A percentile compares a stretch with the other conserved stretches of the same genome.
Evolutionary conservation across 2,329 filamentous ascomycete genomes (phyloP).

Genomic region (Sporothrix schenckii): DNA sequence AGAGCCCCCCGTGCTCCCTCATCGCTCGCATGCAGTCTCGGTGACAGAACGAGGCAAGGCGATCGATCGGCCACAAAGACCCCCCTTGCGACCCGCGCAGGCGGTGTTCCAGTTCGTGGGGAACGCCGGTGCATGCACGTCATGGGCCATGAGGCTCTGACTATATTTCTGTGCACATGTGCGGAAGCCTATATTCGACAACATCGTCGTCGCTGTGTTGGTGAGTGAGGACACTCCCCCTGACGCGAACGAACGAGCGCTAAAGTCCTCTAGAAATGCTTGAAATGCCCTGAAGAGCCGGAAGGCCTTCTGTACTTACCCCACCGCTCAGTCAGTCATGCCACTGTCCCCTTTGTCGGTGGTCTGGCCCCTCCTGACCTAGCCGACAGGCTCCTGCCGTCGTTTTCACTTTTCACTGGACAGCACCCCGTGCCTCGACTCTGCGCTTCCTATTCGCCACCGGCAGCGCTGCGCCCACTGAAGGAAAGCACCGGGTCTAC

Average conservation of each 20-base stretch:
- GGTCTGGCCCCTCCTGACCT: background rate
- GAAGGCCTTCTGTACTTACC: background rate
- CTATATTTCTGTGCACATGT: slow-evolving; percentile 11
- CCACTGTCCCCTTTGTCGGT: background rate
- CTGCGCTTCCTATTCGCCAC: slow-evolving; percentile 27
- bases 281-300: background rate
- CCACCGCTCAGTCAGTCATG: background rate
- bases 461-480: background rate
- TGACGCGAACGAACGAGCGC: background rate
- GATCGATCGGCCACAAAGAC: slow-evolving; percentile 26
- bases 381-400: too few species aligned
- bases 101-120: slow-evolving; percentile 26
- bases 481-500: slow-evolving; percentile 16
- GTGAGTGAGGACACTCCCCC: background rate
- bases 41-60: slow-evolving; percentile 29
- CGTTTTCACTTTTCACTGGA: background rate
- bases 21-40: slow-evolving; percentile 21
- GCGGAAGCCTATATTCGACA: background rate
- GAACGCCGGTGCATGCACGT: slow-evolving; percentile 25
- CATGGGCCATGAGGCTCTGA: slow-evolving; percentile 18
- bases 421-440: slow-evolving; percentile 25
- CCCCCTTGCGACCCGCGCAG: slow-evolving; percentile 26
- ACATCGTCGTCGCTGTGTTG: background rate
- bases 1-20: slow-evolving; percentile 6
- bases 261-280: background rate